Percentiles rank a stretch among this genome's conserved stretches.
phyloP scores from a whole-genome alignment of 2,329 filamentous ascomycete species.

The Neurospora sp. region DNA sequence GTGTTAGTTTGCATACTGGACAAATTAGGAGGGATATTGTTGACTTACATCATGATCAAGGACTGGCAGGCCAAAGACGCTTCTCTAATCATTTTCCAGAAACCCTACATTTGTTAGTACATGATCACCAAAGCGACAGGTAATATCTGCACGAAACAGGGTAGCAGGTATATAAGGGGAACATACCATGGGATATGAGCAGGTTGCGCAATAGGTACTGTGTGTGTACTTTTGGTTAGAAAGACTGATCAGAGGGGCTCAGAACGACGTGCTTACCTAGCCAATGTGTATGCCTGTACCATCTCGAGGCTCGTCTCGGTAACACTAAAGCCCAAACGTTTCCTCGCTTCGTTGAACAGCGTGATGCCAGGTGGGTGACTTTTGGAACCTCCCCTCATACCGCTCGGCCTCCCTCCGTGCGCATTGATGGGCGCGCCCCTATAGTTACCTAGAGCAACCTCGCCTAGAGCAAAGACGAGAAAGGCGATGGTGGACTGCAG shows the following conservation, averaged over 20 bases:
- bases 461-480: slow-evolving; percentile 49
- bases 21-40: neutral
- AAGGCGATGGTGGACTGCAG: slow-evolving; percentile 42
- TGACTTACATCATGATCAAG: slow-evolving; percentile 40
- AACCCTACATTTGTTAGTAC: slow-evolving; percentile 34
- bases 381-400: slow-evolving; percentile 40
- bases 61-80: slow-evolving; percentile 49
- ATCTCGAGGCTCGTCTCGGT: slow-evolving; percentile 48
- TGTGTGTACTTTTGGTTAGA: slow-evolving; percentile 17
- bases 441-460: slow-evolving; percentile 43
- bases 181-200: slow-evolving; percentile 40
- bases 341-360: slow-evolving; percentile 53
- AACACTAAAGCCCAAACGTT: slow-evolving; percentile 47
- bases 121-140: neutral
- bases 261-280: slow-evolving; percentile 33
- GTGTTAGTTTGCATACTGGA: neutral
- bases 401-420: slow-evolving; percentile 36
- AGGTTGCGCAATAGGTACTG: slow-evolving; percentile 44
- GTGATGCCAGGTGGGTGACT: slow-evolving; percentile 45
- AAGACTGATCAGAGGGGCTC: neutral
- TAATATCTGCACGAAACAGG: neutral
- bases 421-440: slow-evolving; percentile 35
- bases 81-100: slow-evolving; percentile 47
- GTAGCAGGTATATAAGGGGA: neutral
- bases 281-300: slow-evolving; percentile 47